Percentiles rank a stretch among this genome's conserved stretches.
phyloP scores from a whole-genome alignment of 805 yeast species.

The Allodekkera sacchari region DNA sequence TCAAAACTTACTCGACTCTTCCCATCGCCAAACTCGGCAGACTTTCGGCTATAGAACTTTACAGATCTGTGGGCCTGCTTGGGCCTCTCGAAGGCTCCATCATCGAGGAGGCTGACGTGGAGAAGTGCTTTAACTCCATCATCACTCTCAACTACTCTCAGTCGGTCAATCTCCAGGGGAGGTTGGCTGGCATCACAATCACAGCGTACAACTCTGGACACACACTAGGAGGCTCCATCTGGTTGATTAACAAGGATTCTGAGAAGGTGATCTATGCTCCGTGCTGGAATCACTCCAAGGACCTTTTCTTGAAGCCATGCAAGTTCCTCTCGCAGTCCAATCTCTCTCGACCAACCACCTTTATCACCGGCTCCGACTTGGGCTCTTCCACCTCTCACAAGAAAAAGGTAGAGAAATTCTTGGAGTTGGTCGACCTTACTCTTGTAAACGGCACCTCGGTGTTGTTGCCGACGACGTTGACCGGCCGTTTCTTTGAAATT shows the following conservation, averaged over 20 bases:
- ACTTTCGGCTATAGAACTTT: conserved; percentile 75
- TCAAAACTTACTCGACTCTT: conserved; percentile 81
- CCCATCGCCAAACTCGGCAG: conserved; percentile 86
- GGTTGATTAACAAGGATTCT: conserved; percentile 60
- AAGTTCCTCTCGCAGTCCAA: conserved; percentile 41
- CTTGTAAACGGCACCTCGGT: conserved; percentile 73
- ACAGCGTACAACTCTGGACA: conserved; percentile 91
- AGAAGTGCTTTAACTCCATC: conserved; percentile 68
- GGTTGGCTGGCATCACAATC: conserved; percentile 49
- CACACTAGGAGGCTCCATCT: conserved; percentile 86
- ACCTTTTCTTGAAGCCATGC: conserved; percentile 72
- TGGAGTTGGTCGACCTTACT: conserved; percentile 55
- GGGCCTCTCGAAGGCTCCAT: conserved; percentile 59
- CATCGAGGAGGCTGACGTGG: conserved; percentile 66
- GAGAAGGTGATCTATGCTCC: conserved; percentile 86
- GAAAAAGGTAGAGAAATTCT: conserved; percentile 54
- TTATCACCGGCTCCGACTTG: conserved; percentile 64
- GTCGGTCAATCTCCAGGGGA: conserved; percentile 53
- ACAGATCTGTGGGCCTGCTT: conserved; percentile 60
- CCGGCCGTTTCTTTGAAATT: conserved; percentile 76
- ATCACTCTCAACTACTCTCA: conserved; percentile 72
- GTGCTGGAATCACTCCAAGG: conserved; percentile 91
- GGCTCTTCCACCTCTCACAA: conserved; percentile 60
- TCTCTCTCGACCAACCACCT: conserved; percentile 69
- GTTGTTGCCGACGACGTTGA: conserved; percentile 70